Conservation (phyloP, 805 yeast species). For the Saccharomycopsis sp. region DNA sequence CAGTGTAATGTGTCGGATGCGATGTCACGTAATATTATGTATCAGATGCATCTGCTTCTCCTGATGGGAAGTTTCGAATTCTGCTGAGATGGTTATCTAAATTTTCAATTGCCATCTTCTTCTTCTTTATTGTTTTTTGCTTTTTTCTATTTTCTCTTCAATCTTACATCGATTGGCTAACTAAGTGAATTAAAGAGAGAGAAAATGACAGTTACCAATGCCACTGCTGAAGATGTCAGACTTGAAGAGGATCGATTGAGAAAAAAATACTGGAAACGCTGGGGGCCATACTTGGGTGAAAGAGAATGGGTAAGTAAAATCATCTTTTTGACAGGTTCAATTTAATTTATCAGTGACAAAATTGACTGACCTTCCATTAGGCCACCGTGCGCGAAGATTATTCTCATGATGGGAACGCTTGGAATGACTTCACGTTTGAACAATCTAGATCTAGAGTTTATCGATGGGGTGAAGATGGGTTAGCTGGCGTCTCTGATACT, state of each 20-base stretch:
- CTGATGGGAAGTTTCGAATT: too few species aligned
- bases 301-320: slow-evolving; percentile 57
- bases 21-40: too few species aligned
- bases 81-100: too few species aligned
- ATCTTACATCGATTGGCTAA: too few species aligned
- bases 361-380: slow-evolving; percentile 1
- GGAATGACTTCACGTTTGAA: slow-evolving; percentile 84
- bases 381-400: slow-evolving; percentile 84
- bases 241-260: slow-evolving; percentile 21
- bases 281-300: slow-evolving; percentile 91
- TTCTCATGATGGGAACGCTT: slow-evolving; percentile 79
- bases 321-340: not conserved
- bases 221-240: slow-evolving; percentile 20
- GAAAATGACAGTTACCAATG: slow-evolving; percentile 8
- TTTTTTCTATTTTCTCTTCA: too few species aligned
- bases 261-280: slow-evolving; percentile 60
- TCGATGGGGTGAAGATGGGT: slow-evolving; percentile 95
- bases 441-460: slow-evolving; percentile 74
- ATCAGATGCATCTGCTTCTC: too few species aligned
- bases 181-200: too few species aligned
- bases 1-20: too few species aligned
- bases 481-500: slow-evolving; percentile 83
- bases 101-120: too few species aligned
- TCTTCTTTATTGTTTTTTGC: too few species aligned
- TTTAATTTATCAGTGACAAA: not conserved